These are phyloP conservation scores for Chrysosporium queenslandicum DNA, from an alignment of 2,329 filamentous ascomycete species.

Conservation along the genomic window DNA sequence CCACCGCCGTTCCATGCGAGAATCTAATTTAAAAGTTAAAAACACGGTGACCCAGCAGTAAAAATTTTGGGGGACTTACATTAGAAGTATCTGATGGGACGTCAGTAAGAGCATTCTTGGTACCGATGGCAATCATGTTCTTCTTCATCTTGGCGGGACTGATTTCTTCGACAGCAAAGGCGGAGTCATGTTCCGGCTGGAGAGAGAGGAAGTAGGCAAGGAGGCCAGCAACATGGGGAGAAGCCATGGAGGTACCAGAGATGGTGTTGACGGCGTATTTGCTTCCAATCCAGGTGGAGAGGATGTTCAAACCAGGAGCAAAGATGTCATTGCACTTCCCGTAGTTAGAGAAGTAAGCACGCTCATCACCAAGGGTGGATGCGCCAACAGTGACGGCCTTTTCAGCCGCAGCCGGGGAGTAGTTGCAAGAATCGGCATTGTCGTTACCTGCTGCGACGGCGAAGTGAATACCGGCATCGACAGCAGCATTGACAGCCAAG, in stretches of 20 bases:
- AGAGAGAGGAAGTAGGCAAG: slow-evolving; percentile 97
- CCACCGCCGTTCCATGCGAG: slow-evolving; percentile 99
- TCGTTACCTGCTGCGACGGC: slow-evolving; percentile 97
- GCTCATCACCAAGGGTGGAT: slow-evolving; percentile 83
- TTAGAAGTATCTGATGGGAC: slow-evolving; percentile 82
- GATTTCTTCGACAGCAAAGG: slow-evolving; percentile 79
- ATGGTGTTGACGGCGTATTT: slow-evolving; percentile 97
- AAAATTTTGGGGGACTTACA: slow-evolving; percentile 37
- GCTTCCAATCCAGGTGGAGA: slow-evolving; percentile 97
- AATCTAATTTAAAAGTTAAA: slow-evolving; percentile 41
- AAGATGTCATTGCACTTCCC: slow-evolving; percentile 99
- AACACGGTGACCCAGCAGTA: background rate
- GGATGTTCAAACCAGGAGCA: slow-evolving; percentile 89
- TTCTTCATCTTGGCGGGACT: slow-evolving; percentile 91
- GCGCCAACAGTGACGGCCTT: slow-evolving; percentile 95
- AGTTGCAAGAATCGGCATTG: slow-evolving; percentile 98
- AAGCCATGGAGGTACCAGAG: slow-evolving; percentile 98
- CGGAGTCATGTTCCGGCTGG: slow-evolving; percentile 79
- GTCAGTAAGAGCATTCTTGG: slow-evolving; percentile 64
- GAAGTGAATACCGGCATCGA: slow-evolving; percentile 87
- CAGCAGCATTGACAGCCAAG: slow-evolving; percentile 84
- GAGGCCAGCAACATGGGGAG: slow-evolving; percentile 90
- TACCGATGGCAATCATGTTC: slow-evolving; percentile 73
- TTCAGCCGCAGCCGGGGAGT: slow-evolving; percentile 86
- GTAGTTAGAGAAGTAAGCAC: slow-evolving; percentile 99